Percentiles rank a stretch among this genome's conserved stretches.
phyloP scores from a whole-genome alignment of 306 rosid species.

The Acacia acuminata region DNA sequence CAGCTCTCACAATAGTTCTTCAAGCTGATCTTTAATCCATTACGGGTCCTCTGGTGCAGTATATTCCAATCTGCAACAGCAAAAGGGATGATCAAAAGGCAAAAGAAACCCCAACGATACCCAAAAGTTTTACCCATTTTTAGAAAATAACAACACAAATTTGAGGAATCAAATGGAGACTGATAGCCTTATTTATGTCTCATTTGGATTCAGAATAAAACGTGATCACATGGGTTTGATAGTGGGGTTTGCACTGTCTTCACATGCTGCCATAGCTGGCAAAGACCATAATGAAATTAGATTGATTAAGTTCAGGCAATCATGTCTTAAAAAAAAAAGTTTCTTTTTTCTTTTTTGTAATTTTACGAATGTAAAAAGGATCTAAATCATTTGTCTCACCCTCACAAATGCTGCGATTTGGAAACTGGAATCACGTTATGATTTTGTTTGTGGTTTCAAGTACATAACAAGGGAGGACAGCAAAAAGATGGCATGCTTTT shows the following conservation, averaged over 20 bases:
- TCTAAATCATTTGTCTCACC: neutral
- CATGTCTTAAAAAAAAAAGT: neutral
- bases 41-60: conserved; percentile 39
- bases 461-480: neutral
- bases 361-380: neutral
- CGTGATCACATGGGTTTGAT: conserved; percentile 35
- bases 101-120: conserved; percentile 24
- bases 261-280: conserved; percentile 35
- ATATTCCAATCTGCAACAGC: conserved; percentile 60
- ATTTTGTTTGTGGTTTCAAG: neutral
- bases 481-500: neutral
- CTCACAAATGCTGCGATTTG: neutral
- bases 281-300: neutral
- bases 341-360: neutral
- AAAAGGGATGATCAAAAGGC: conserved; percentile 35
- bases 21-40: conserved; percentile 44
- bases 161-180: neutral
- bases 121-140: conserved; percentile 38
- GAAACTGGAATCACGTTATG: neutral
- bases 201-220: conserved; percentile 2
- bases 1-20: conserved; percentile 71
- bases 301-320: neutral
- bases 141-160: neutral
- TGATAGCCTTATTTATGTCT: neutral
- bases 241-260: neutral